phyloP scores from a whole-genome alignment of 768 basidiomycete species.

The Chalciporus piperatus region DNA sequence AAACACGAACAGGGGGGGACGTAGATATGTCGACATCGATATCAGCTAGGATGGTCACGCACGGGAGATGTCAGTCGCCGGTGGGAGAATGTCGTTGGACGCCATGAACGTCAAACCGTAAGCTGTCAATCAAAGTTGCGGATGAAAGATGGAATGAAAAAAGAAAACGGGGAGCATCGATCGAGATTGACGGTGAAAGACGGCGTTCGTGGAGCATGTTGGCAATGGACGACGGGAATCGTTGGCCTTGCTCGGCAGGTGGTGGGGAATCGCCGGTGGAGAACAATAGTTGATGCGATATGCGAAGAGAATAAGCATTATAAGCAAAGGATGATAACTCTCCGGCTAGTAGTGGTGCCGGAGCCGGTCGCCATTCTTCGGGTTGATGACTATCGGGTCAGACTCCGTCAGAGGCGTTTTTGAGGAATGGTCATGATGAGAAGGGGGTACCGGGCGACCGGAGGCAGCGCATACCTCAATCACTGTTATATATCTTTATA shows the following conservation, averaged over 20 bases:
- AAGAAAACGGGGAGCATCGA: neutral
- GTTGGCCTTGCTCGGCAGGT: neutral
- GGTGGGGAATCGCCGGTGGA: neutral
- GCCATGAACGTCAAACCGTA: neutral
- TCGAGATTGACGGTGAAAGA: neutral
- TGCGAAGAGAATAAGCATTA: neutral
- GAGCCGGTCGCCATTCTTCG: neutral
- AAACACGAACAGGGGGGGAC: neutral
- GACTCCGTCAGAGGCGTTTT: no score
- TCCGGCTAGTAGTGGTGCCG: neutral
- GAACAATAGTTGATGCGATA: neutral
- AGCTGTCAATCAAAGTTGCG: neutral
- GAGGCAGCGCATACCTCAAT: neutral
- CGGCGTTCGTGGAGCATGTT: neutral
- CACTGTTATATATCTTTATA: constrained; percentile 14
- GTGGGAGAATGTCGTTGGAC: neutral
- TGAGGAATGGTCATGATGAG: neutral
- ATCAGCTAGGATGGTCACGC: neutral
- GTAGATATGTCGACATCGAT: neutral
- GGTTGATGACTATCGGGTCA: neutral
- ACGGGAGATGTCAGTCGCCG: neutral
- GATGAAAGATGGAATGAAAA: neutral
- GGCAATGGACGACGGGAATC: neutral
- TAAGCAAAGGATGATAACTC: no score
- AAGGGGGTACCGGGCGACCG: neutral